Evolutionary conservation across 1,284 basidiomycete genomes (phyloP).

Genomic region (Ustilago curta): DNA sequence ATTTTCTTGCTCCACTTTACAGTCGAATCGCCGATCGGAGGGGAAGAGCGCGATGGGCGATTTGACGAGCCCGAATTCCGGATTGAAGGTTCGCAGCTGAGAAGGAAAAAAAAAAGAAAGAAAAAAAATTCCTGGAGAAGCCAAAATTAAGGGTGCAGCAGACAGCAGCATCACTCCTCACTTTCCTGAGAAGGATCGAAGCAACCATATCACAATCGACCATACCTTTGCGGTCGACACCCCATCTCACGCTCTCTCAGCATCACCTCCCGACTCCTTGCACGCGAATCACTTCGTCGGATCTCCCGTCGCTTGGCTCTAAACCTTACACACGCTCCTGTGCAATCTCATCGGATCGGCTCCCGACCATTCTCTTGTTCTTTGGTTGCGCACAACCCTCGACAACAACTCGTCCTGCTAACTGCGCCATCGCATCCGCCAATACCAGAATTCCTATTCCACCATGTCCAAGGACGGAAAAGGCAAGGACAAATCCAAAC

Average conservation of each 20-base stretch:
- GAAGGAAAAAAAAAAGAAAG: conserved; percentile 43
- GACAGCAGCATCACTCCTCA: conserved; percentile 2
- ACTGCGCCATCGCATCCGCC: neutral
- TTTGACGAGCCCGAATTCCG: conserved; percentile 20
- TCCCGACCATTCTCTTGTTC: neutral
- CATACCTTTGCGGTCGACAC: neutral
- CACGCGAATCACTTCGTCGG: neutral
- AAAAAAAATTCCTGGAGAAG: conserved; percentile 30
- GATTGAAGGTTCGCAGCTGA: neutral
- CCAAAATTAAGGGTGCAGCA: conserved; percentile 36
- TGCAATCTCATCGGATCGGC: neutral
- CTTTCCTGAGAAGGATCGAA: neutral
- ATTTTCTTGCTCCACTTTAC: conserved; percentile 4
- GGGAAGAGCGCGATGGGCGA: neutral
- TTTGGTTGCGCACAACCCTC: neutral
- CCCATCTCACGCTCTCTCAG: no score
- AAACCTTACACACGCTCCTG: neutral
- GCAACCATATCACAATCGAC: no score
- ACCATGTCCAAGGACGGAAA: conserved; percentile 48
- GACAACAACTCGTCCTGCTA: neutral
- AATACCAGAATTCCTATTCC: neutral
- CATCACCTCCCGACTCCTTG: neutral
- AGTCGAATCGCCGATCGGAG: conserved; percentile 3
- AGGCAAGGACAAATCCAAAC: conserved; percentile 40
- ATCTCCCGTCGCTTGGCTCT: neutral